Evolutionary conservation across 306 rosid genomes (phyloP), one percentile per base, ranked within the genome.

Genomic region (Astragalus glycyphyllos): DNA sequence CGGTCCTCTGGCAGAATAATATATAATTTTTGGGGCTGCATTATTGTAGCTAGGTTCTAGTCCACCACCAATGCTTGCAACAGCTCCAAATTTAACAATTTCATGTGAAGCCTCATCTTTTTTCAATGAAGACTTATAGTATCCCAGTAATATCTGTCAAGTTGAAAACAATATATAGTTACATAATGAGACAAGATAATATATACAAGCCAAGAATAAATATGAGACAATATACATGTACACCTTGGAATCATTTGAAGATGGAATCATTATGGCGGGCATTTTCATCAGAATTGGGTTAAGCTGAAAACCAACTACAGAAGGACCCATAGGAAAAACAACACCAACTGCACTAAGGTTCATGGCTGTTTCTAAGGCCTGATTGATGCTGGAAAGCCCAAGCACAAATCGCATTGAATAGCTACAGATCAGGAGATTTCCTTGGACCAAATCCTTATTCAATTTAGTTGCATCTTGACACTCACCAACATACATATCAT

Each of bases 1-100:
- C 31, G 99, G 99, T 77, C 99, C 99, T 86, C 97, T 89, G 59
- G 99, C 99, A 65, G 99, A 94, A 75, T 91, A 94, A 79, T 83
- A 91, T 96, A 94, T 83, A 80, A 94, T 68, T 77, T 83, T 86
- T 66, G 97, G 96, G 32, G 96, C 92, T 72, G 77, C 50, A 77
- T 31, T 78, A 57, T 80, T 85, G 76, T 83, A 94, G 78, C 85
- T 87, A 0, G 91, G 95, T 69, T 83, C 75, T 15, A 86, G 66
- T 76, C 99, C 99, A 44, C 99, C 99, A 79, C 69, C 64, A 77
- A 94, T 80, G 75, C 85, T 77, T 29, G 96, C 99, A 72, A 85
- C 76, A n/a, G 92, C 99, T 29, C 92, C 90, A 60, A 84, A 85
- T 79, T 89, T 94, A 45, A 81, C 65, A 68, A 94, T 54, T 74